Base-by-base conservation (phyloP, 2,329 filamentous ascomycete genomes). In the Cercospora citrullina region DNA sequence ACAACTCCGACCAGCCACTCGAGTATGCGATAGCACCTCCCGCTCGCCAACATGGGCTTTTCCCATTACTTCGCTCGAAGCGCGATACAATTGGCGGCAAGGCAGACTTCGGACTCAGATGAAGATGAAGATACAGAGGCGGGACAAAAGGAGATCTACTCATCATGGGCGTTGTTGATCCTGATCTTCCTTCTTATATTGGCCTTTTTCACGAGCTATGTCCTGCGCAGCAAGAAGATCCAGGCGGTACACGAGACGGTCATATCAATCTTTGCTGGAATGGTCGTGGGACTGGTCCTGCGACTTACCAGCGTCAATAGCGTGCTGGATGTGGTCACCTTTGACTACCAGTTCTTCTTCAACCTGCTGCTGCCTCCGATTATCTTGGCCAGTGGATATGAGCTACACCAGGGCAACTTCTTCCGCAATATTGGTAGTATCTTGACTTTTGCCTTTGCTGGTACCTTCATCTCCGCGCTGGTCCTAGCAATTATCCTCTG, bases 321-420 rank as follows among this genome's bases (percentile, higher is more conserved):
- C 71, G 93, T 99, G 75, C 90, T 94, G 79, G 91, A 92, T 78
- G 89, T 92, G 72, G 93, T 99, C 77, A 96, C 91, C 80, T 99
- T 99, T 84, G 91, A 98, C 83, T 97, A 97, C 79, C 94, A 98
- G 78, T 97, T 98, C 84, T 99, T 99, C 85, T 99, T 99, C 86
- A 99, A 99, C 80, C 87, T 99, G 57, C 88, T 99, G 12, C 91
- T 99, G n/a, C 95, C 95, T 42, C 95, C 95, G 66, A 99, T 99
- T 78, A 99, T 99, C 78, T 86, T 99, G 30, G 94, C 94, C 16
- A 97, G 94, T 16, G 95, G 95, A 64, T 99, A 98, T 82, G 95
- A 99, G 81, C 82, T 99, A 69, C 95, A 99, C 80, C 95, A 99
- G 82, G 94, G 92, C 74, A 99, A 99, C 83, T 99, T 99, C 86